Percentiles rank a stretch among this genome's conserved stretches.
Evolutionary conservation across 2,329 filamentous ascomycete genomes (phyloP).

Genomic region (Aspergillus ustus): DNA sequence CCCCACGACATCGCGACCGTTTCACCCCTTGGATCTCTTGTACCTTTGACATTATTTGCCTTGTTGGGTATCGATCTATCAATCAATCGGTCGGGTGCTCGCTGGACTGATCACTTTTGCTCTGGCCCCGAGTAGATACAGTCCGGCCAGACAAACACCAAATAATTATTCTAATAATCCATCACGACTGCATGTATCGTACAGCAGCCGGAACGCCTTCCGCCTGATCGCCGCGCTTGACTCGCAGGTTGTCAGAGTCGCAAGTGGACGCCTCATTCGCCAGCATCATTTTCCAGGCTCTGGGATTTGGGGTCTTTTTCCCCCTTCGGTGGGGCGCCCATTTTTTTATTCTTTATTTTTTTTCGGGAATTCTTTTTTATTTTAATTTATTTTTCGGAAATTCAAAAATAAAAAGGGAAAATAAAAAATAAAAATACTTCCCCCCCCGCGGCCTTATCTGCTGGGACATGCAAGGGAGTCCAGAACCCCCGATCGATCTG

Average conservation of each 20-base stretch:
- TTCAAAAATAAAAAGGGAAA: conserved; percentile 9
- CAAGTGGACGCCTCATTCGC: conserved; percentile 19
- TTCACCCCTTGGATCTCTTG: neutral
- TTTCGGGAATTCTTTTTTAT: conserved; percentile 9
- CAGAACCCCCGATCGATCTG: conserved; percentile 31
- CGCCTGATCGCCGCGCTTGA: conserved; percentile 30
- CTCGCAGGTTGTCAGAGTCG: conserved; percentile 22
- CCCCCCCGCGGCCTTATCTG: conserved; percentile 31
- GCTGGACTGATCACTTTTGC: conserved; percentile 8
- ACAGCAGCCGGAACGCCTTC: conserved; percentile 27
- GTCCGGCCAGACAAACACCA: neutral
- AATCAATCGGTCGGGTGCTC: neutral
- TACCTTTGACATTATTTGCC: neutral
- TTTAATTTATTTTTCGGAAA: conserved; percentile 14
- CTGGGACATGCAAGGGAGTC: conserved; percentile 34
- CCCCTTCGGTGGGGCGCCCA: conserved; percentile 17
- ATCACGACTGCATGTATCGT: conserved; percentile 20
- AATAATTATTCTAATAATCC: conserved; percentile 5
- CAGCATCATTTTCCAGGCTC: conserved; percentile 18
- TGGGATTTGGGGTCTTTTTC: conserved; percentile 23
- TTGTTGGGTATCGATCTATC: conserved; percentile 1
- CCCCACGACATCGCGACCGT: conserved; percentile 20
- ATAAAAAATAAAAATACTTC: conserved; percentile 17
- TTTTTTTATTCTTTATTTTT: conserved; percentile 13
- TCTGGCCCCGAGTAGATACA: neutral